Percentiles rank a stretch among this genome's conserved stretches.
Evolutionary conservation across 163 green algal species (phyloP).

Genomic region (Picocystis sp.): DNA sequence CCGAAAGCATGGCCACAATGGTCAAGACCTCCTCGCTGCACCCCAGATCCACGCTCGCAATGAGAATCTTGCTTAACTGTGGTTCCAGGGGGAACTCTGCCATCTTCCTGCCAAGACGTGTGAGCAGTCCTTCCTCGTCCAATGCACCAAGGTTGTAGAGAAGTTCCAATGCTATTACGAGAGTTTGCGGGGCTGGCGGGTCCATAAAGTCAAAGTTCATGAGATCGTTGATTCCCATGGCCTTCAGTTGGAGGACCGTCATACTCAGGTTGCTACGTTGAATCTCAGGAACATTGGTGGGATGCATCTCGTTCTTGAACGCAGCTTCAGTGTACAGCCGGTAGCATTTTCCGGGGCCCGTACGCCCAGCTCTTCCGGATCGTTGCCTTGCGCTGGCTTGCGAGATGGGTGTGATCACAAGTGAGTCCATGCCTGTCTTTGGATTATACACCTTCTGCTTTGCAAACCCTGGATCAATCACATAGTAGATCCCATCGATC

Average conservation of each 20-base stretch:
- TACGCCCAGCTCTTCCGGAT: constrained; percentile 80
- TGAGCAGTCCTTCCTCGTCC: constrained; percentile 93
- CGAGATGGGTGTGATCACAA: constrained; percentile 88
- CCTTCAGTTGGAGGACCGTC: constrained; percentile 67
- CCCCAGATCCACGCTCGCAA: constrained; percentile 85
- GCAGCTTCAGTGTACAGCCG: constrained; percentile 69
- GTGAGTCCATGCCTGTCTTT: constrained; percentile 82
- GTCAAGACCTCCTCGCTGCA: constrained; percentile 94
- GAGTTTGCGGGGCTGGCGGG: constrained; percentile 54
- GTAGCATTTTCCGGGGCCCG: constrained; percentile 89
- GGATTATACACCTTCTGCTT: constrained; percentile 71
- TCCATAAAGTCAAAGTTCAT: constrained; percentile 99
- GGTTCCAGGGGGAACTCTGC: constrained; percentile 95
- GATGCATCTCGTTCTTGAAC: constrained; percentile 96
- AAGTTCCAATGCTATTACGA: constrained; percentile 68
- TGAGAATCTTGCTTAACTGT: constrained; percentile 90
- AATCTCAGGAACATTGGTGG: constrained; percentile 85
- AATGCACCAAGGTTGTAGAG: constrained; percentile 95
- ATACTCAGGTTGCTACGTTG: constrained; percentile 91
- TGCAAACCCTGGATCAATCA: constrained; percentile 76
- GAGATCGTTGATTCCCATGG: constrained; percentile 98
- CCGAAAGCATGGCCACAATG: constrained; percentile 84
- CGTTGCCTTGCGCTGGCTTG: constrained; percentile 76
- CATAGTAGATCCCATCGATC: constrained; percentile 96
- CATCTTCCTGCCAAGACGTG: constrained; percentile 91